phyloP scores from a whole-genome alignment of 805 yeast genomes.

The Ogataea nitratoaversa region DNA sequence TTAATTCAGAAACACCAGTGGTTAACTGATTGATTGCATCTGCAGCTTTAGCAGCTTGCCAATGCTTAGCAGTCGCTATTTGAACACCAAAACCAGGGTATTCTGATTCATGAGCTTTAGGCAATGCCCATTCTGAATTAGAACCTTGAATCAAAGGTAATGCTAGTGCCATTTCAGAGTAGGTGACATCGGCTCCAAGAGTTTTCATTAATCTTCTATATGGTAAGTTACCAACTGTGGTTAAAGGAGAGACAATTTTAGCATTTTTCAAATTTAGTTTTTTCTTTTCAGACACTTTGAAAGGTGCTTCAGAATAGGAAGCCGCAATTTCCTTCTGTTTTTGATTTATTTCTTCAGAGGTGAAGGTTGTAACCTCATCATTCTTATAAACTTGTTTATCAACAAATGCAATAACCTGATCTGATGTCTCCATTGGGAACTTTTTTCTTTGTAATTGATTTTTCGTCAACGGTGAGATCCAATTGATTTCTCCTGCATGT shows the following conservation, averaged over 20 bases:
- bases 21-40: slow-evolving; percentile 64
- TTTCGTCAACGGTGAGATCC: slow-evolving; percentile 45
- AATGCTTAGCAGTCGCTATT: slow-evolving; percentile 83
- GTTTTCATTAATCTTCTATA: slow-evolving; percentile 88
- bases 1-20: slow-evolving; percentile 69
- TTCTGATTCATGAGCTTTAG: slow-evolving; percentile 81
- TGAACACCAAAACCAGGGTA: slow-evolving; percentile 90
- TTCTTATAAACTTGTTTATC: slow-evolving; percentile 51
- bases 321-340: slow-evolving; percentile 34
- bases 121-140: slow-evolving; percentile 96
- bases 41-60: slow-evolving; percentile 93
- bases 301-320: slow-evolving; percentile 71
- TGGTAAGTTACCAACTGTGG: slow-evolving; percentile 97
- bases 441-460: slow-evolving; percentile 54
- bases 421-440: slow-evolving; percentile 55
- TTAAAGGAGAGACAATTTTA: slow-evolving; percentile 89
- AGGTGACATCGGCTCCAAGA: slow-evolving; percentile 89
- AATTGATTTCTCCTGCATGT: slow-evolving; percentile 55
- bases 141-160: slow-evolving; percentile 85
- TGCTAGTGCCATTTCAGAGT: slow-evolving; percentile 90
- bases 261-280: slow-evolving; percentile 61
- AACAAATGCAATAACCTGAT: slow-evolving; percentile 54
- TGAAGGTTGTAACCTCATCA: slow-evolving; percentile 32
- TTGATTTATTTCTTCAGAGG: slow-evolving; percentile 28
- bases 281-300: slow-evolving; percentile 79